Percentiles rank a stretch among this genome's conserved stretches.
These are phyloP conservation scores for Blastomyces gilchristii DNA, from an alignment of 2,329 filamentous ascomycete genomes.

Conservation along the genomic window DNA sequence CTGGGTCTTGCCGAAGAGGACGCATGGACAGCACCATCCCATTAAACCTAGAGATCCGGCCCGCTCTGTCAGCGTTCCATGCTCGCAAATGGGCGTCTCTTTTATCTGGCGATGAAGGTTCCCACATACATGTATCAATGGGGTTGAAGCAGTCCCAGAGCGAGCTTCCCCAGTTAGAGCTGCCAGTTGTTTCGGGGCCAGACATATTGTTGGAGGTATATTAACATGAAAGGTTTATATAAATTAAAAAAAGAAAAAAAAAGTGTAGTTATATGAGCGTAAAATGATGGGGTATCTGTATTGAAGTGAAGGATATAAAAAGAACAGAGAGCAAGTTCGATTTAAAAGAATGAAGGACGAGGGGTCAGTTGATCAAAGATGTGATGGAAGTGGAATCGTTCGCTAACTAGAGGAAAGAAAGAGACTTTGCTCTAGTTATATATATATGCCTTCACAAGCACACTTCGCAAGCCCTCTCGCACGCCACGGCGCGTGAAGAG, in stretches of 20 bases:
- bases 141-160: conserved; percentile 9
- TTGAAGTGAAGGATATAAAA: not conserved
- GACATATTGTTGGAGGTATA: conserved; percentile 4
- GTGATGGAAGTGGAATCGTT: not conserved
- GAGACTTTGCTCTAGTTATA: not conserved
- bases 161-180: conserved; percentile 7
- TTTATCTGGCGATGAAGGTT: too few species aligned
- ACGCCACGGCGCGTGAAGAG: not conserved
- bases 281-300: not conserved
- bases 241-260: not conserved
- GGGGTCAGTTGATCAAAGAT: not conserved
- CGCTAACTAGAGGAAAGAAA: not conserved
- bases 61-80: not conserved
- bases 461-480: not conserved
- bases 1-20: conserved; percentile 10
- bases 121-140: conserved; percentile 9
- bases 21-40: conserved; percentile 9
- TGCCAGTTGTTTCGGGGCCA: not conserved
- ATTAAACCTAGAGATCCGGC: conserved; percentile 3
- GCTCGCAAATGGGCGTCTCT: not conserved
- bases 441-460: not conserved
- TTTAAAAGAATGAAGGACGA: not conserved
- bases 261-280: not conserved
- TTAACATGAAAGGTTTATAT: not conserved
- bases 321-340: not conserved